Evolutionary conservation across 148 eudicot species (phyloP).

Genomic region (Bassia scoparia): DNA sequence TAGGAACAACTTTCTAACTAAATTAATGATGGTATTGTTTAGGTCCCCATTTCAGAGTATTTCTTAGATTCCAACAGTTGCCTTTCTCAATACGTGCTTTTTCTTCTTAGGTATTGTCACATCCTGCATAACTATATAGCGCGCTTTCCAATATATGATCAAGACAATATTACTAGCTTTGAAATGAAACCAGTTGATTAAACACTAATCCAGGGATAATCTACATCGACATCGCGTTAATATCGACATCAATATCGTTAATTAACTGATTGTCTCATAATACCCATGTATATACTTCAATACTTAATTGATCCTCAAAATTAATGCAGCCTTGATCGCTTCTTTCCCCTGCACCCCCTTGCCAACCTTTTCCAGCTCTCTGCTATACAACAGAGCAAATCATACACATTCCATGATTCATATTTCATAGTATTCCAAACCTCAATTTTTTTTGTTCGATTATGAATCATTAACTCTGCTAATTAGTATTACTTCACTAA

Average conservation of each 20-base stretch:
- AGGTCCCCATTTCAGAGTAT: slow-evolving; percentile 33
- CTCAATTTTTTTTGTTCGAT: not conserved
- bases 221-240: too few relatives aligned
- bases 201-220: too few relatives aligned
- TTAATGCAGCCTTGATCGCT: slow-evolving; percentile 14
- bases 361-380: slow-evolving; percentile 29
- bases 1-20: not conserved
- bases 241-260: too few relatives aligned
- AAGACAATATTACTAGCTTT: not conserved
- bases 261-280: too few relatives aligned
- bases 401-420: not conserved
- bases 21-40: not conserved
- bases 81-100: slow-evolving; percentile 37
- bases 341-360: slow-evolving; percentile 15
- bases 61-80: slow-evolving; percentile 28
- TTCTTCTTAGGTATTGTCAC: slow-evolving; percentile 30
- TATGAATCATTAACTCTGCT: not conserved
- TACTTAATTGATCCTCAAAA: slow-evolving; percentile 30
- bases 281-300: slow-evolving; percentile 15
- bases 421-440: slow-evolving; percentile 5
- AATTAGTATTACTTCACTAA: not conserved
- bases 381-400: slow-evolving; percentile 11
- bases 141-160: not conserved
- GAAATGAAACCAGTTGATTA: too few relatives aligned
- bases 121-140: slow-evolving; percentile 23